These are phyloP conservation scores for Trichomonas gallinae DNA, from an alignment of 208 protist genomes.

Conservation along the genomic window DNA sequence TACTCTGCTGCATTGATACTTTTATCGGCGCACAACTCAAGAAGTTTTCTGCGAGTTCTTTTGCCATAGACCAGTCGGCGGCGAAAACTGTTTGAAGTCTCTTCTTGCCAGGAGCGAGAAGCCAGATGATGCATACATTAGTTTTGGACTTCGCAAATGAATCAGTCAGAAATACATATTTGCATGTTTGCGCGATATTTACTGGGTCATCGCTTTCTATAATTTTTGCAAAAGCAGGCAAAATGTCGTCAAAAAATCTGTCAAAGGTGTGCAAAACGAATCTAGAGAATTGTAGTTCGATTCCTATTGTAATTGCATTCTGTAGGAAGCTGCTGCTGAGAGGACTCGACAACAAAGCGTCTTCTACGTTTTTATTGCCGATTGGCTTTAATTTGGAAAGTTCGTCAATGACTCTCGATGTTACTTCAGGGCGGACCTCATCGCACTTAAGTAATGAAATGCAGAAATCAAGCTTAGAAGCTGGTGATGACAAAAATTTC, in stretches of 20 bases:
- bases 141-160: not conserved
- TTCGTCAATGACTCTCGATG: not conserved
- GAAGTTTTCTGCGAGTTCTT: not conserved
- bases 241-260: not conserved
- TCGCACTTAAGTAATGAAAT: not conserved
- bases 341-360: not conserved
- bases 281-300: not conserved
- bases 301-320: not conserved
- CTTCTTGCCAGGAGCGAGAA: not conserved
- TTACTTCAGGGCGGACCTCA: not conserved
- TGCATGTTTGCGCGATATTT: not conserved
- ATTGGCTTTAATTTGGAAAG: not conserved
- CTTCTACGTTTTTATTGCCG: not conserved
- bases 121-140: not conserved
- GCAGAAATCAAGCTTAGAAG: not conserved
- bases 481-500: not conserved
- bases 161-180: not conserved
- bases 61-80: not conserved
- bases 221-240: not conserved
- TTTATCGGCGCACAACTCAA: not conserved
- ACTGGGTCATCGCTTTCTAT: not conserved
- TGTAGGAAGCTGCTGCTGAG: not conserved
- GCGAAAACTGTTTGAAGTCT: not conserved
- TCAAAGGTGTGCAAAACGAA: not conserved
- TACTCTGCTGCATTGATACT: not conserved